Base-by-base conservation (phyloP, 2,329 filamentous ascomycete species). In the Cryphonectria nitschkei region DNA sequence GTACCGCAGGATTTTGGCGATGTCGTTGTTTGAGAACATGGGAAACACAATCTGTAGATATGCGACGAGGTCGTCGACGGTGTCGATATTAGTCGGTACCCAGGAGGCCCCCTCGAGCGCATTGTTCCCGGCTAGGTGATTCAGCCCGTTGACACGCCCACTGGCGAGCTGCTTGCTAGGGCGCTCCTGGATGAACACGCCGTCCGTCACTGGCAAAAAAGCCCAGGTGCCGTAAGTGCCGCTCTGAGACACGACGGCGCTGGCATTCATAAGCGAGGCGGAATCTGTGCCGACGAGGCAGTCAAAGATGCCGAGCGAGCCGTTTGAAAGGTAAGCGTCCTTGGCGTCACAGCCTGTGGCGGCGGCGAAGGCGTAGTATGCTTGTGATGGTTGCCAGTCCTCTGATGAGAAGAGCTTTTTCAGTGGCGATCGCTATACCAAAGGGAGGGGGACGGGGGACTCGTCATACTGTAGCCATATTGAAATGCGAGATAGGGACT, bases 371-470 rank as follows among this genome's bases (percentile, higher is more conserved):
- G 66, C 66, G 22, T 68, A 68, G 29, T 68, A 68, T 26, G 66
- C 56, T 34, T 68, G 66, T 61, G 66, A 68, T 13, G 66, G 66
- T 41, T 68, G 66, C 66, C 66, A 68, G 66, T 62, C 66, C 66
- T 68, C 66, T 68, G 9, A 26, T 7, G 2, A 26, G 11, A 62
- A 3, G 52, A 11, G 22, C n/a, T 26, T 68, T 46, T 26, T 26
- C 13, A 50, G 39, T 34, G 22, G 2, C 8, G 54, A 16, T 56
- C 52, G 1, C 11, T 6, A 8, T 29, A 26, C 1, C 16, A 6
- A 56, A 26, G 54, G 26, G 16, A 5, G 50, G 22, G 9, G 22
- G 16, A 5, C 22, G n/a, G 13, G 1, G 19, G 22, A 11, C 2
- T 9, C 19, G n/a, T 37, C 41, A 5, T 60, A 68, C 66, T 68